Conservation (phyloP, 176 grass and related monocot genomes). For the Sorghum bicolor region DNA sequence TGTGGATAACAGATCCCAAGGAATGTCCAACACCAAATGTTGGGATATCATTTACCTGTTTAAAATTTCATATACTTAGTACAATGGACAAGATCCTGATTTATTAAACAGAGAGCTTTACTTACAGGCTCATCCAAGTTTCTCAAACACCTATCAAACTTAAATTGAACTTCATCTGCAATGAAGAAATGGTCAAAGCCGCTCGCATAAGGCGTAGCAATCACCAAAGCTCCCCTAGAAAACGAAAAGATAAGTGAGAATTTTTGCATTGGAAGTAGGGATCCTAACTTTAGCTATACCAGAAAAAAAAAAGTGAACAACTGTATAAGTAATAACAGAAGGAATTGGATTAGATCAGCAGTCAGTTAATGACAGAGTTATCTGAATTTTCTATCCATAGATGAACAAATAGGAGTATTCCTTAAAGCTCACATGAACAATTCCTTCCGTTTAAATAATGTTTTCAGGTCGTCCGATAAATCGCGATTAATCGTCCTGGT, state of each 20-base stretch:
- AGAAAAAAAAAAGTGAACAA: background rate
- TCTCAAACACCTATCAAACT: conserved; percentile 93
- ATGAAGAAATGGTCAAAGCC: conserved; percentile 98
- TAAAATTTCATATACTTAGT: conserved; percentile 18
- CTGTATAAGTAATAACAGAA: background rate
- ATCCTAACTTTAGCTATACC: background rate
- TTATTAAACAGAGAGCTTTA: background rate
- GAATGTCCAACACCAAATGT: conserved; percentile 95
- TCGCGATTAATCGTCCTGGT: too few relatives aligned
- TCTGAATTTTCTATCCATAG: background rate
- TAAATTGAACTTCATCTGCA: conserved; percentile 88
- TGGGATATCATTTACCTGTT: conserved; percentile 79
- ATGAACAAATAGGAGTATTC: background rate
- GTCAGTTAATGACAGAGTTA: background rate
- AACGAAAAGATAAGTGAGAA: conserved; percentile 10
- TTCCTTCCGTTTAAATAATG: too few relatives aligned
- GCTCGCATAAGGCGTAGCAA: conserved; percentile 86
- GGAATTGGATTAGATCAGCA: background rate
- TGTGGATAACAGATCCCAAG: conserved; percentile 84
- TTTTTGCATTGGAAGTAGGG: background rate
- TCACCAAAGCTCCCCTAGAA: conserved; percentile 88
- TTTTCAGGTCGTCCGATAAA: too few relatives aligned
- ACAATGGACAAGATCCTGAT: background rate
- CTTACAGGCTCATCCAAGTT: conserved; percentile 71
- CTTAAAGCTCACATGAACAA: background rate